Evolutionary conservation across 2,329 filamentous ascomycete species (phyloP), one percentile per base, ranked within the genome.

Genomic region (Paecilomyces sp.): DNA sequence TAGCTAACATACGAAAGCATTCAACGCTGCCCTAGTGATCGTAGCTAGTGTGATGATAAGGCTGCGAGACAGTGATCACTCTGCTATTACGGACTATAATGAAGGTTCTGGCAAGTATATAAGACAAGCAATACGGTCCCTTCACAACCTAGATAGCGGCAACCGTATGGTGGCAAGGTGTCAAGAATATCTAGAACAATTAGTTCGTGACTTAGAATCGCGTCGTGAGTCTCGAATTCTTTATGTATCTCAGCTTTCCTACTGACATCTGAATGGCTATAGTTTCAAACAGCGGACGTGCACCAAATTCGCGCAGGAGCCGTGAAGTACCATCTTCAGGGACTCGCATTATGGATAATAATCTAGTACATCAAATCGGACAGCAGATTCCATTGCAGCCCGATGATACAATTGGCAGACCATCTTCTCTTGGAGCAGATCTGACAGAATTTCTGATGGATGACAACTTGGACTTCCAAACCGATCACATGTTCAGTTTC

Each of bases 11-110:
- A 55, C 2, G 58, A 54, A 8, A 74, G 70, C 73, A 41, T 68
- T 71, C 59, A 66, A 75, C 51, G 69, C 72, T 1, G 72, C 70
- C 7, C 66, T 76, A 3, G 68, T 73, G 0, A 66, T 76, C 9
- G 68, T 74, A 34, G 69, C 68, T 7, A 61, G 62, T 11, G 59
- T 72, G 12, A 60, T 70, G 36, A 62, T 62, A 5, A 68, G 54
- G 12, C 61, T 57, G 57, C 56, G 34, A 52, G 55, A 60, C 36
- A 22, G 22, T 22, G 34, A 33, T 22, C 55, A 55, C 28, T 30
- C 11, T 18, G 47, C 51, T 60, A 28, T 31, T 34, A 60, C 30
- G 61, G 58, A n/a, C 54, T 59, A 50, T 22, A 61, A 57, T 9
- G 64, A 55, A 22, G 59, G 55, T 55, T 57, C 52, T 8, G 57